Conservation (phyloP, 495 filamentous ascomycete species). For the Opeltia flavorubescens region DNA sequence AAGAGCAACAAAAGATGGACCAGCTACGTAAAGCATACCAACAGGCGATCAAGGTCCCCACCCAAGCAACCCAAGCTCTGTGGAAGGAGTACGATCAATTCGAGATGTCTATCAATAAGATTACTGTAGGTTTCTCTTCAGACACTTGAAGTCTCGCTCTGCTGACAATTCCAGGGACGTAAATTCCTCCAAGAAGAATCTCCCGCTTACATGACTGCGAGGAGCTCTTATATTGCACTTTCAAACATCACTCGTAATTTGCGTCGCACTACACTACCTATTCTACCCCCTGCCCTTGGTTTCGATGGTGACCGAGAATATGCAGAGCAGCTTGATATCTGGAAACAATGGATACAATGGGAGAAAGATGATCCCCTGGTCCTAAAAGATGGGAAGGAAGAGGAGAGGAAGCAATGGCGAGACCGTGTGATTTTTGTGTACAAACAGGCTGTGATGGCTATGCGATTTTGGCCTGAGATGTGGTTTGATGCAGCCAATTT, state of each 20-base stretch:
- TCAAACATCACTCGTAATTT: conserved; percentile 74
- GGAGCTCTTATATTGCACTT: conserved; percentile 67
- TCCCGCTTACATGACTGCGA: conserved; percentile 83
- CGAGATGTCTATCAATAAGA: conserved; percentile 82
- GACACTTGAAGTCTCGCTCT: background rate
- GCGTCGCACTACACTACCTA: conserved; percentile 60
- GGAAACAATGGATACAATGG: conserved; percentile 89
- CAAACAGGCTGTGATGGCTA: conserved; percentile 85
- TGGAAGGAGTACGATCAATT: conserved; percentile 98
- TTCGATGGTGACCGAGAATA: conserved; percentile 83
- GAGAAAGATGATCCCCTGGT: conserved; percentile 86
- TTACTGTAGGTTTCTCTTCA: conserved; percentile 43
- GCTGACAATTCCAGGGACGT: conserved; percentile 46
- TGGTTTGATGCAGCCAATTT: conserved; percentile 95
- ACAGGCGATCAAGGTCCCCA: conserved; percentile 71
- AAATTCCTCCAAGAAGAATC: conserved; percentile 89
- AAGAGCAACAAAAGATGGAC: conserved; percentile 97
- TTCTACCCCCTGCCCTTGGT: conserved; percentile 66
- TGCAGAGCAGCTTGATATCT: conserved; percentile 70
- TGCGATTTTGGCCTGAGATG: conserved; percentile 85
- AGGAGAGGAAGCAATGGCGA: conserved; percentile 58
- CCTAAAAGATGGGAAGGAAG: conserved; percentile 41
- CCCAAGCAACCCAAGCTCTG: conserved; percentile 57
- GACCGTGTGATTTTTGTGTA: conserved; percentile 75
- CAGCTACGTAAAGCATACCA: conserved; percentile 80